A percentile compares a stretch with the other conserved stretches of the same genome.
These are phyloP conservation scores for Globisporangium megalacanthum DNA, from an alignment of 352 stramenopile species.

Conservation along the genomic window DNA sequence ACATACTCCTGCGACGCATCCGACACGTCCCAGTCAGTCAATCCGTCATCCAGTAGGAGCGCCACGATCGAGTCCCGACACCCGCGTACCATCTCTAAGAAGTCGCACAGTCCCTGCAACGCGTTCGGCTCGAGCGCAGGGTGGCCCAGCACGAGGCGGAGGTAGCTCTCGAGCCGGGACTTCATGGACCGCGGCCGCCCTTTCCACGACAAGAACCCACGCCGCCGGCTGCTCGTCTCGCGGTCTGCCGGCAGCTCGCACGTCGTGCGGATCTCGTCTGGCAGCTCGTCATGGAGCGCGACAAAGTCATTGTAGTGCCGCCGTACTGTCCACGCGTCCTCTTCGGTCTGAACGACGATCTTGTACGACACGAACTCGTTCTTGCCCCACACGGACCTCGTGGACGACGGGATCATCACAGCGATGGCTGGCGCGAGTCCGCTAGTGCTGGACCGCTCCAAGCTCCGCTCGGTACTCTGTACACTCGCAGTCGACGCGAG, in stretches of 20 bases:
- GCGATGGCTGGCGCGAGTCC: slow-evolving; percentile 23
- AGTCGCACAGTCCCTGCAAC: slow-evolving; percentile 62
- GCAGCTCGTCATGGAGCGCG: slow-evolving; percentile 53
- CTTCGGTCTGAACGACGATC: slow-evolving; percentile 63
- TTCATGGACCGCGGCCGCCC: slow-evolving; percentile 52
- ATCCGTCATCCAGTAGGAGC: not conserved
- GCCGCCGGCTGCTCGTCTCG: slow-evolving; percentile 6
- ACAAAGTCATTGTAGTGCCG: slow-evolving; percentile 66
- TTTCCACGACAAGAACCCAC: slow-evolving; percentile 58
- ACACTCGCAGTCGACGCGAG: not conserved
- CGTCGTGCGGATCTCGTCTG: slow-evolving; percentile 30
- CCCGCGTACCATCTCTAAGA: slow-evolving; percentile 59
- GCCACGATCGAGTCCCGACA: not conserved
- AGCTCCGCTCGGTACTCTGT: not conserved
- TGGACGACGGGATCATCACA: slow-evolving; percentile 61
- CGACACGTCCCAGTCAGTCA: not conserved
- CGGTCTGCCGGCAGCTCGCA: slow-evolving; percentile 42
- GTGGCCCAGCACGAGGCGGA: slow-evolving; percentile 47
- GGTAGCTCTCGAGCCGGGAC: slow-evolving; percentile 54
- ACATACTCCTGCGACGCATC: slow-evolving; percentile 47
- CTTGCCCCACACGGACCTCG: slow-evolving; percentile 65
- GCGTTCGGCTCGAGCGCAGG: slow-evolving; percentile 43
- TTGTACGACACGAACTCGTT: slow-evolving; percentile 72
- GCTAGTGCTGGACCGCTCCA: slow-evolving; percentile 14
- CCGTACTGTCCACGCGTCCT: slow-evolving; percentile 60